Evolutionary conservation across 2,329 filamentous ascomycete species (phyloP).

Genomic region (Colletotrichum liriopes): DNA sequence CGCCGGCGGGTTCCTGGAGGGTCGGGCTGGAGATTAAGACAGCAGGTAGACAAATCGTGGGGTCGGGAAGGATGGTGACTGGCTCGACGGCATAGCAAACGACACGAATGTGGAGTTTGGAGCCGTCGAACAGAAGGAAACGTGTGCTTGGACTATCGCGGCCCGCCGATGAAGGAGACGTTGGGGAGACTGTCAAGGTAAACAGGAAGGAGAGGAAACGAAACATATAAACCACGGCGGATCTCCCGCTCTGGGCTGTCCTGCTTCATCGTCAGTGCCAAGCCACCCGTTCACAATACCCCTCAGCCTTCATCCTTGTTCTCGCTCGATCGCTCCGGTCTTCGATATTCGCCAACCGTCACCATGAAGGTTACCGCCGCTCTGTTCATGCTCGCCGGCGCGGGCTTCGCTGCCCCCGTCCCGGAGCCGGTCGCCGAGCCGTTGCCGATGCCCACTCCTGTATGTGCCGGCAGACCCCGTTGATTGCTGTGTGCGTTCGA

Average conservation of each 20-base stretch:
- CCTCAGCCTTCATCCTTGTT: constrained; percentile 21
- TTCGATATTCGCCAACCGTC: background rate
- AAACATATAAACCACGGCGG: constrained; percentile 36
- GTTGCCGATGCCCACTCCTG: constrained; percentile 47
- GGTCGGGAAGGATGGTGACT: constrained; percentile 35
- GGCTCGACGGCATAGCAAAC: constrained; percentile 13
- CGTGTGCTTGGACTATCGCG: constrained; percentile 27
- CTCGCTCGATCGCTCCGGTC: constrained; percentile 1
- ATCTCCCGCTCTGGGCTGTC: constrained; percentile 30
- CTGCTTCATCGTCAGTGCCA: constrained; percentile 29
- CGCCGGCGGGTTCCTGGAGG: constrained; percentile 37
- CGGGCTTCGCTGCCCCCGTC: constrained; percentile 45
- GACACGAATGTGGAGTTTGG: constrained; percentile 11
- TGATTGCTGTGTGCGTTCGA: background rate
- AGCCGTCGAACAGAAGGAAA: constrained; percentile 17
- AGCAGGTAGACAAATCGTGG: constrained; percentile 35
- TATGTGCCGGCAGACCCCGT: constrained; percentile 32
- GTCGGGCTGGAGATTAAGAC: constrained; percentile 36
- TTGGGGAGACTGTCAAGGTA: constrained; percentile 3
- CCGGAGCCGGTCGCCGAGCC: constrained; percentile 34
- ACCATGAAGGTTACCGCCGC: constrained; percentile 44
- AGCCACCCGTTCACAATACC: constrained; percentile 26
- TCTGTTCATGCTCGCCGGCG: constrained; percentile 44
- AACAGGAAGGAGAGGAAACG: constrained; percentile 23
- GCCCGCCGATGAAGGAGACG: constrained; percentile 23